Percentiles rank a stretch among this genome's conserved stretches.
Conservation (phyloP, 176 grass and related monocot species). For the Ensete glaucum region DNA sequence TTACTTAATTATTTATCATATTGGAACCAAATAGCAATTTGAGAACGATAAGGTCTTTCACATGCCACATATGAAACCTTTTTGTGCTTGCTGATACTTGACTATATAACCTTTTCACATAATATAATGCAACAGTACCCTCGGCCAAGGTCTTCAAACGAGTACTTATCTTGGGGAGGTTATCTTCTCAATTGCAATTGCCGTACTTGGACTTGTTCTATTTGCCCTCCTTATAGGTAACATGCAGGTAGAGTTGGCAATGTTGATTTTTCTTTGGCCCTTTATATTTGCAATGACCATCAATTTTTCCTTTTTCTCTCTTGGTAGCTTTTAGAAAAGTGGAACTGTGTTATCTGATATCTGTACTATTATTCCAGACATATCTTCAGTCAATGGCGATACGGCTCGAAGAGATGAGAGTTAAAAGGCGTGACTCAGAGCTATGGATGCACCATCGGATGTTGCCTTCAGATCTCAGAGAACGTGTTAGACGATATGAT, state of each 20-base stretch:
- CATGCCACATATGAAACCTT: background rate
- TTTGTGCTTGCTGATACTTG: background rate
- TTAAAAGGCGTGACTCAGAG: constrained; percentile 81
- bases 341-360: background rate
- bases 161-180: constrained; percentile 80
- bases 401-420: constrained; percentile 93
- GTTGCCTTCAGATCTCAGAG: constrained; percentile 51
- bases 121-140: constrained; percentile 46
- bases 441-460: constrained; percentile 95
- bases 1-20: background rate
- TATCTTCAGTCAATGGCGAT: constrained; percentile 90
- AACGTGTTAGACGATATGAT: constrained; percentile 79
- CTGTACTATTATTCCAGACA: constrained; percentile 34
- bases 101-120: background rate
- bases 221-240: constrained; percentile 96
- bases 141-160: constrained; percentile 77
- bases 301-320: background rate
- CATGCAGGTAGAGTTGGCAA: constrained; percentile 63
- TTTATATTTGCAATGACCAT: background rate
- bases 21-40: background rate
- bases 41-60: background rate
- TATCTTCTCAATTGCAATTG: constrained; percentile 79
- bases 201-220: constrained; percentile 69
- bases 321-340: background rate
- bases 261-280: background rate